Base-by-base conservation (phyloP, 176 grass and related monocot genomes). In the Ampelocalamus luodianensis region DNA sequence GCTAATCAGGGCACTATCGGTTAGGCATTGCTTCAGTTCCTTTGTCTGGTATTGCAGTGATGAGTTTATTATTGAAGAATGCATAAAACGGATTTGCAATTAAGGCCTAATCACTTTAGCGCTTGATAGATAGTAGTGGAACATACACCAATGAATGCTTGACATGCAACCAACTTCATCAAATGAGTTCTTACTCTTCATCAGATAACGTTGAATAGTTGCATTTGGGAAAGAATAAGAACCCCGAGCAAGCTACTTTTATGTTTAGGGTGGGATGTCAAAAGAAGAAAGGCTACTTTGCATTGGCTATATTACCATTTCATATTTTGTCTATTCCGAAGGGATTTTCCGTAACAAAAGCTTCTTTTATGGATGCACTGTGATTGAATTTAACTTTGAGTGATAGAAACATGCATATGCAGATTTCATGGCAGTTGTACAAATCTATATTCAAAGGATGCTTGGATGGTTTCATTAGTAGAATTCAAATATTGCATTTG, bases 281-380 rank as follows among this genome's bases (percentile, higher is more conserved):
- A 50, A 32, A 16, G 42, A 72, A 64, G 26, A 71, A 77, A 23
- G 11, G 13, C 3, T 40, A 44, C 14, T 50, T 63, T 83, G 32
- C 40, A 69, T 51, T 54, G 18, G 56, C 8, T 56, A 59, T 51
- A 72, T 65, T 48, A 16, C 5, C 4, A 27, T 60, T 60, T 65
- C 27, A 37, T 56, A 48, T 55, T 84, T 72, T 56, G 34, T 78
- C 13, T 78, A 13, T 26, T 66, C 60, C 36, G 23, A 77, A 88
- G 20, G 16, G 14, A 53, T 22, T 65, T 27, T 40, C 22, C 54
- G 12, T 16, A 70, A 29, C 12, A 43, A 27, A 70, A 50, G 18
- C 16, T 16, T 74, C 11, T 16, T 71, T 8, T 70, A 46, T 9
- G 7, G 27, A 37, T n/a, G 50, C 3, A 27, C 17, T 60, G 18